phyloP scores from a whole-genome alignment of 23 red algal species.

The Gracilariopsis chorda region DNA sequence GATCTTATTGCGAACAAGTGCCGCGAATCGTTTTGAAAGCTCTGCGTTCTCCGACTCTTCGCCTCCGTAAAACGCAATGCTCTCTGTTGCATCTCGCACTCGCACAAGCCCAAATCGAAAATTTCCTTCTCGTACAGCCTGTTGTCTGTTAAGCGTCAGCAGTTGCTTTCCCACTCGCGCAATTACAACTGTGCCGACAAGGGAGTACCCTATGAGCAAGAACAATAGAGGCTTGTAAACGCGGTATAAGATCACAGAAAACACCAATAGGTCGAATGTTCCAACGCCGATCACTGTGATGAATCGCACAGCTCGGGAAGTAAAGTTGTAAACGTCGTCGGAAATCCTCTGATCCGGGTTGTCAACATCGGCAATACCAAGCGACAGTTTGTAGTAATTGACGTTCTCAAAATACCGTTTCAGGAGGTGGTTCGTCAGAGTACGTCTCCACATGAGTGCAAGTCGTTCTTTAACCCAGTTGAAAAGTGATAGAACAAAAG shows the following conservation, averaged over 20 bases:
- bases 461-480: slow-evolving; percentile 78
- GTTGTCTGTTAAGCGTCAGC: slow-evolving; percentile 59
- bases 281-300: slow-evolving; percentile 76
- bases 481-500: slow-evolving; percentile 73
- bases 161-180: slow-evolving; percentile 60
- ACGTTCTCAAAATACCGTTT: slow-evolving; percentile 54
- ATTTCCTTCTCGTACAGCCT: slow-evolving; percentile 77
- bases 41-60: slow-evolving; percentile 62
- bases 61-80: slow-evolving; percentile 95
- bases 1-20: slow-evolving; percentile 65
- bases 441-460: slow-evolving; percentile 80
- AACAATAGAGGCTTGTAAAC: slow-evolving; percentile 79
- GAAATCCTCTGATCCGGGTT: slow-evolving; percentile 93
- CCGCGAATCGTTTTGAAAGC: slow-evolving; percentile 41
- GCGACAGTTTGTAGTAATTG: slow-evolving; percentile 75
- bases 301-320: slow-evolving; percentile 77
- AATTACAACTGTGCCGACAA: slow-evolving; percentile 66
- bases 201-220: slow-evolving; percentile 70
- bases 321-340: slow-evolving; percentile 91
- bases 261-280: slow-evolving; percentile 86
- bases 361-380: slow-evolving; percentile 45
- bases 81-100: slow-evolving; percentile 86
- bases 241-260: slow-evolving; percentile 84
- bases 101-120: slow-evolving; percentile 85
- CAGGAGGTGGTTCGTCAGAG: slow-evolving; percentile 72